Evolutionary conservation across 1,284 basidiomycete genomes (phyloP).

Genomic region (Cronartium ribicola): DNA sequence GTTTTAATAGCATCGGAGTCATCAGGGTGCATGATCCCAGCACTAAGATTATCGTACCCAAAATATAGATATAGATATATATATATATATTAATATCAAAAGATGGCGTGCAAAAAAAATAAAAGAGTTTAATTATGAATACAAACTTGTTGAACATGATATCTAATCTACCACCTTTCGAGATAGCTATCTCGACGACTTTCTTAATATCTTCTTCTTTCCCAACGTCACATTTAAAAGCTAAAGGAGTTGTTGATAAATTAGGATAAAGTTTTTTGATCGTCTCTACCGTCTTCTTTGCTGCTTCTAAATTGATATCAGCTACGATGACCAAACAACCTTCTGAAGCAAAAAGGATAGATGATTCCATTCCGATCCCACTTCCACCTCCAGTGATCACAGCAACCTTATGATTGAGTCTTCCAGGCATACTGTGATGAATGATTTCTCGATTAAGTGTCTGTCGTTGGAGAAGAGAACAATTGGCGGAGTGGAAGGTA

Average conservation of each 20-base stretch:
- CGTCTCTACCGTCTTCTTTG: constrained; percentile 64
- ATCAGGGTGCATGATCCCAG: constrained; percentile 87
- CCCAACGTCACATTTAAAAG: constrained; percentile 76
- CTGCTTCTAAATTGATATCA: constrained; percentile 73
- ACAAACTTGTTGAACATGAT: constrained; percentile 60
- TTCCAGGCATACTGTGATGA: constrained; percentile 30
- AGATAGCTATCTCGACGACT: constrained; percentile 71
- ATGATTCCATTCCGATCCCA: constrained; percentile 89
- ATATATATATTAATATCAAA: constrained; percentile 52
- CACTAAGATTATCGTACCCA: background rate
- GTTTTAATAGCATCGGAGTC: constrained; percentile 94
- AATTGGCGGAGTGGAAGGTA: too few species aligned
- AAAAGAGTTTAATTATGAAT: constrained; percentile 13
- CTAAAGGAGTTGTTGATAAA: constrained; percentile 54
- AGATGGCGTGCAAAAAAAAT: constrained; percentile 72
- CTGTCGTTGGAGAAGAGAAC: too few species aligned
- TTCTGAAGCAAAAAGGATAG: constrained; percentile 84
- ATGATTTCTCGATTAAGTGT: too few species aligned
- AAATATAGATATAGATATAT: background rate
- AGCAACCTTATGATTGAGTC: constrained; percentile 58
- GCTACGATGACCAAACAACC: constrained; percentile 80
- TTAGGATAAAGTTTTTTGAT: constrained; percentile 54
- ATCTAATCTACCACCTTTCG: constrained; percentile 81
- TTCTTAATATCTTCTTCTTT: constrained; percentile 79
- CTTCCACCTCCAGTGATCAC: constrained; percentile 79